A percentile compares a stretch with the other conserved stretches of the same genome.
These are phyloP conservation scores for Guadua angustifolia DNA, from an alignment of 176 grass and related monocot genomes.

Conservation along the genomic window DNA sequence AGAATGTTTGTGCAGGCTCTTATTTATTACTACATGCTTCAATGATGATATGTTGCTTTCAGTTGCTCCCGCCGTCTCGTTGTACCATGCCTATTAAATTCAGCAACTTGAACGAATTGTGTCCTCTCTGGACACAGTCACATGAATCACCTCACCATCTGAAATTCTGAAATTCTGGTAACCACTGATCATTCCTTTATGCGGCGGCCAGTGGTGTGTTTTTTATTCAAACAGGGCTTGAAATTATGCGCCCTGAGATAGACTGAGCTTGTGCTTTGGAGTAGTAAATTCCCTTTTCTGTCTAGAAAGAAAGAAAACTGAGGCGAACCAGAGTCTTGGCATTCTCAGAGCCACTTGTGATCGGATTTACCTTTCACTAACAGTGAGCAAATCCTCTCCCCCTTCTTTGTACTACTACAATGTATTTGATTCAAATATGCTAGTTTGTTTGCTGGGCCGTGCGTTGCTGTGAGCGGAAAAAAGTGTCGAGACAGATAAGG, in stretches of 20 bases:
- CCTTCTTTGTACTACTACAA: not conserved
- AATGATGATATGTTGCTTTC: not conserved
- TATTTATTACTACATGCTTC: conserved; percentile 42
- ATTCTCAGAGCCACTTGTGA: not conserved
- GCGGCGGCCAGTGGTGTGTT: conserved; percentile 2
- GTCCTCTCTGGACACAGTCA: conserved; percentile 17
- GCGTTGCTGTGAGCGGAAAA: too few species aligned
- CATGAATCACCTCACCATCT: conserved; percentile 46
- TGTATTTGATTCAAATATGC: not conserved
- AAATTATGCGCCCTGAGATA: conserved; percentile 24
- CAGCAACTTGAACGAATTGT: conserved; percentile 16
- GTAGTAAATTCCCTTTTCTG: conserved; percentile 14
- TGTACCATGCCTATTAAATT: conserved; percentile 33
- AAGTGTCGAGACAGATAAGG: too few species aligned
- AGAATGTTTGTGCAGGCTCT: not conserved
- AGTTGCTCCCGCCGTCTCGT: not conserved
- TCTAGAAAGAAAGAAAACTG: not conserved
- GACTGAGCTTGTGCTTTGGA: conserved; percentile 28
- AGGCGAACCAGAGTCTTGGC: conserved; percentile 2
- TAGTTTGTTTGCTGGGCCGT: too few species aligned
- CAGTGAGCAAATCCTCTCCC: conserved; percentile 20
- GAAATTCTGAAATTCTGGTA: not conserved
- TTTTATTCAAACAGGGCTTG: conserved; percentile 23
- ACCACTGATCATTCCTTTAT: conserved; percentile 23
- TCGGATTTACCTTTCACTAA: conserved; percentile 12